Evolutionary conservation across 306 rosid genomes (phyloP), one percentile per base, ranked within the genome.

Genomic region (Rosa persica): DNA sequence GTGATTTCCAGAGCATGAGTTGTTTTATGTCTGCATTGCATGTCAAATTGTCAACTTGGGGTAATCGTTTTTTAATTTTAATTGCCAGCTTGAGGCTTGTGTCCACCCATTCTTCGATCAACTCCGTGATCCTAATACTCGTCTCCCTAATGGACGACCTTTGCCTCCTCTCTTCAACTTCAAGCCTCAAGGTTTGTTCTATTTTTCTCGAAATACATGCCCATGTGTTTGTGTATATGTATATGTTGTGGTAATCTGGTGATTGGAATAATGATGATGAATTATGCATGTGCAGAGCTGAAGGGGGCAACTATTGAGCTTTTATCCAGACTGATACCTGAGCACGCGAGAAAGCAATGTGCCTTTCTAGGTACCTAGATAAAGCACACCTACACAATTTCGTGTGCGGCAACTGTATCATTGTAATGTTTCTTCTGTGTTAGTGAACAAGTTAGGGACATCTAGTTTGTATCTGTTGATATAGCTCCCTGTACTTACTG

Each of bases 91-190:
- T 30, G 93, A 90, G 57, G 93, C 90, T 16, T 84, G 85, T 44
- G 19, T 82, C 67, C 96, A 90, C 75, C 91, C 89, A 8, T 90
- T 90, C 78, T 89, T 90, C 25, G 80, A 90, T 70, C 91, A 90
- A 61, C 93, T 90, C 65, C 93, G 96, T 1, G 90, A 90, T 70
- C 87, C 89, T 42, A 89, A 60, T 67, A 46, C 89, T 19, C 93
- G 87, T 44, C 93, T 90, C 47, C 89, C 96, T 1, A 84, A 85
- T 1, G 96, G 96, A 19, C 90, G 89, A 22, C 87, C 86, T 39
- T 67, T 90, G 83, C 96, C 93, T 4, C 86, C 93, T 9, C 90
- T 90, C 54, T 88, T 90, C 84, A 90, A 88, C 86, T 88, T 88
- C 79, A 90, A 84, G 81, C 86, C 91, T 80, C 93, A 87, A 82